Percentiles rank a stretch among this genome's conserved stretches.
phyloP scores from a whole-genome alignment of 1,284 basidiomycete species.

The Cerrena zonata region DNA sequence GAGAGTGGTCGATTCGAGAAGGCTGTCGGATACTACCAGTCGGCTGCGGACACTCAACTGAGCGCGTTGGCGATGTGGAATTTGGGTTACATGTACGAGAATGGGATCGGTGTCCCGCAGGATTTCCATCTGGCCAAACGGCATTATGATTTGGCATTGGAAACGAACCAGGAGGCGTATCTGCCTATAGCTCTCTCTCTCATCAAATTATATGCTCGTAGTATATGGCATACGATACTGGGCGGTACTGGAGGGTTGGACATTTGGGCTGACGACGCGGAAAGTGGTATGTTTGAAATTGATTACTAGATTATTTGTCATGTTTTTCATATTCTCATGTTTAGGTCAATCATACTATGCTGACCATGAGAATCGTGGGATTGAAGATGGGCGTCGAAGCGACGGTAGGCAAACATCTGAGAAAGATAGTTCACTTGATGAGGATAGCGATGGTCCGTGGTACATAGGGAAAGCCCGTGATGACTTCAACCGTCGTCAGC shows the following conservation, averaged over 20 bases:
- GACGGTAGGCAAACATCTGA: slow-evolving; percentile 8
- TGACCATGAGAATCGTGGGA: background rate
- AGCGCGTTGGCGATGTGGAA: slow-evolving; percentile 98
- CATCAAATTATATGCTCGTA: slow-evolving; percentile 77
- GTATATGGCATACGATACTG: slow-evolving; percentile 74
- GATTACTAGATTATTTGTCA: background rate
- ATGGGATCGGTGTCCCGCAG: slow-evolving; percentile 86
- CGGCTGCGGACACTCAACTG: slow-evolving; percentile 83
- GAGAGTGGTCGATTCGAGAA: slow-evolving; percentile 68
- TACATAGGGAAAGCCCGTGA: slow-evolving; percentile 75
- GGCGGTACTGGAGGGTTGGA: slow-evolving; percentile 63
- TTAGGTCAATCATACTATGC: slow-evolving; percentile 13
- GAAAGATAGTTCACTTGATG: slow-evolving; percentile 17
- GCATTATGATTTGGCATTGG: slow-evolving; percentile 86
- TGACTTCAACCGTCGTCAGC: slow-evolving; percentile 56
- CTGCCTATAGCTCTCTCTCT: slow-evolving; percentile 82
- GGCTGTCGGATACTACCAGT: slow-evolving; percentile 89
- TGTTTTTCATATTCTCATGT: background rate
- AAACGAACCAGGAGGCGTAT: slow-evolving; percentile 84
- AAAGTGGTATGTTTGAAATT: slow-evolving; percentile 29
- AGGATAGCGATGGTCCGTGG: slow-evolving; percentile 47
- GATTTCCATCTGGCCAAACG: slow-evolving; percentile 97
- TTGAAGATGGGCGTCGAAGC: slow-evolving; percentile 12
- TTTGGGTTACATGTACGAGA: slow-evolving; percentile 98
- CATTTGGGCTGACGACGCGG: slow-evolving; percentile 53